Percentiles rank a stretch among this genome's conserved stretches.
phyloP scores from a whole-genome alignment of 495 filamentous ascomycete species.

The Talaromyces adpressus region DNA sequence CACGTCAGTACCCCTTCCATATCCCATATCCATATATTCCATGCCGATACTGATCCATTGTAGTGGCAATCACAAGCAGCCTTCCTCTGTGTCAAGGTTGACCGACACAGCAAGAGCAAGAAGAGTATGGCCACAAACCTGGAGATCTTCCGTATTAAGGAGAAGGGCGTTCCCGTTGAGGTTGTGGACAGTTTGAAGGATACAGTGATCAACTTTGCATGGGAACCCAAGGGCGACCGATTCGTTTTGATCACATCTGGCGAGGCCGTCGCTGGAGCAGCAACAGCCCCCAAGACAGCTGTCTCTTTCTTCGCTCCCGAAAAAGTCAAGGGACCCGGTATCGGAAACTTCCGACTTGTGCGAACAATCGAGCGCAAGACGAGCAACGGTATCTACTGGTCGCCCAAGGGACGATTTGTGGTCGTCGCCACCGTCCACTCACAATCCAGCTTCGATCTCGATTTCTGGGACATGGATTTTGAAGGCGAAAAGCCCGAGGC shows the following conservation, averaged over 20 bases:
- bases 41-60: slow-evolving; percentile 29
- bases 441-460: slow-evolving; percentile 85
- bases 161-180: slow-evolving; percentile 97
- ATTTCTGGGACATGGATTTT: slow-evolving; percentile 96
- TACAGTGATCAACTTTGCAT: slow-evolving; percentile 97
- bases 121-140: slow-evolving; percentile 94
- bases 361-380: slow-evolving; percentile 96
- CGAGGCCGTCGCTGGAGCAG: slow-evolving; percentile 68
- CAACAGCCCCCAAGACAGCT: slow-evolving; percentile 87
- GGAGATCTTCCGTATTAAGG: slow-evolving; percentile 92
- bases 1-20: slow-evolving; percentile 18
- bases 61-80: slow-evolving; percentile 85
- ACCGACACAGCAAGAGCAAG: slow-evolving; percentile 97
- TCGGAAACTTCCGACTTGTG: slow-evolving; percentile 93
- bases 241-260: slow-evolving; percentile 96
- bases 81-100: slow-evolving; percentile 97
- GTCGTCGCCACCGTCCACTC: slow-evolving; percentile 88
- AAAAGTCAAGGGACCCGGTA: slow-evolving; percentile 66
- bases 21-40: not conserved
- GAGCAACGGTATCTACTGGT: slow-evolving; percentile 99
- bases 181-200: slow-evolving; percentile 96
- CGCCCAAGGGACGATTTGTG: slow-evolving; percentile 92
- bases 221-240: slow-evolving; percentile 94
- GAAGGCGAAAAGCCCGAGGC: slow-evolving; percentile 90
- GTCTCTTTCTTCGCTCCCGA: slow-evolving; percentile 96